phyloP scores from a whole-genome alignment of 768 basidiomycete species.

The Termitomyces bulborhizus region DNA sequence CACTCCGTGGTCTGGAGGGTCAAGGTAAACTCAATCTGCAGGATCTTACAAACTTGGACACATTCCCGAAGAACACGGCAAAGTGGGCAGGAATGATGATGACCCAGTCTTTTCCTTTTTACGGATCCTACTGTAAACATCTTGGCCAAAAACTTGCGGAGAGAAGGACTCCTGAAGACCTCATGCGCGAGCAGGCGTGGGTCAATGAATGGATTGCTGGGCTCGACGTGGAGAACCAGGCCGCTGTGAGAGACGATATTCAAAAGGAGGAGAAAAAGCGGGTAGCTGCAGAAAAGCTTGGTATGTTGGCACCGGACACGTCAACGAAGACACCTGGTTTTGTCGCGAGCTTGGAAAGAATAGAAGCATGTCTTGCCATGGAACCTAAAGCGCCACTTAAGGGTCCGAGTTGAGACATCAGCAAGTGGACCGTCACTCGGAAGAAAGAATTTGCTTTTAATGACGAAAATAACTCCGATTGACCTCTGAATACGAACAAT shows the following conservation, averaged over 20 bases:
- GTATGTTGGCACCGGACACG: slow-evolving; percentile 21
- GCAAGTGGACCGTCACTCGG: slow-evolving; percentile 25
- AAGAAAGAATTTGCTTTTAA: slow-evolving; percentile 25
- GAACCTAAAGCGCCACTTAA: slow-evolving; percentile 20
- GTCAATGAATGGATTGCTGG: slow-evolving; percentile 23
- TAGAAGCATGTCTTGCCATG: slow-evolving; percentile 21
- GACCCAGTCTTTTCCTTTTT: slow-evolving; percentile 16
- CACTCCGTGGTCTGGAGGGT: slow-evolving; percentile 26
- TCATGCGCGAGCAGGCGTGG: slow-evolving; percentile 24
- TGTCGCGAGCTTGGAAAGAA: slow-evolving; percentile 31
- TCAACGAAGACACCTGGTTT: slow-evolving; percentile 17
- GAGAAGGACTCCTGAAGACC: too few relatives aligned
- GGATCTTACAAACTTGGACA: slow-evolving; percentile 26
- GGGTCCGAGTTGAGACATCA: slow-evolving; percentile 31
- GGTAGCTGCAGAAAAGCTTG: slow-evolving; percentile 17
- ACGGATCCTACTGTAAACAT: slow-evolving; percentile 26
- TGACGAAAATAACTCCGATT: background rate
- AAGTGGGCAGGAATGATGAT: slow-evolving; percentile 22
- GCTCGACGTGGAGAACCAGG: slow-evolving; percentile 18
- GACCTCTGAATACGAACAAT: background rate
- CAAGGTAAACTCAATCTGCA: slow-evolving; percentile 22
- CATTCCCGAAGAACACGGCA: slow-evolving; percentile 21
- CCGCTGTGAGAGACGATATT: slow-evolving; percentile 13
- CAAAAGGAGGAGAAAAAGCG: slow-evolving; percentile 16
- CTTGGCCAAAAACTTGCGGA: slow-evolving; percentile 26